Conservation (phyloP, 768 basidiomycete genomes). For the Trametes coccinea region DNA sequence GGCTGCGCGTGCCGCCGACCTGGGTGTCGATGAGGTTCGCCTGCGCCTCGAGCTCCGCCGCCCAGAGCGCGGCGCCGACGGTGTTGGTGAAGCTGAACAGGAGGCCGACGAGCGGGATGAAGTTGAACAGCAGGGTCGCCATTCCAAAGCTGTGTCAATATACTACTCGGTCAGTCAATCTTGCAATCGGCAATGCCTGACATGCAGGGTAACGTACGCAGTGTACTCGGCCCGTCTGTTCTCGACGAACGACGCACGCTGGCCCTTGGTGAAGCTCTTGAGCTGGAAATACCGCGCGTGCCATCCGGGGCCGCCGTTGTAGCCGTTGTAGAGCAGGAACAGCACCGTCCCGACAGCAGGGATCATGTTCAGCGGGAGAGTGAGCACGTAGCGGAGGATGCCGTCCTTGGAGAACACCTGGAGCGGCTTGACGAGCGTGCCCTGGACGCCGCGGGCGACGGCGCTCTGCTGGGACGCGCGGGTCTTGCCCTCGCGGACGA, state of each 20-base stretch:
- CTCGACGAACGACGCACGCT: conserved; percentile 47
- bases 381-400: conserved; percentile 58
- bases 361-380: conserved; percentile 67
- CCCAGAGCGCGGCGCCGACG: conserved; percentile 75
- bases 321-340: conserved; percentile 58
- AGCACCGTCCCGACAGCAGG: conserved; percentile 64
- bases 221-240: conserved; percentile 60
- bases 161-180: too few species aligned
- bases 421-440: conserved; percentile 49
- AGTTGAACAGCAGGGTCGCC: conserved; percentile 55
- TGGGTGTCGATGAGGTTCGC: conserved; percentile 26
- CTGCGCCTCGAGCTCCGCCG: conserved; percentile 57
- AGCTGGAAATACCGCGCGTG: conserved; percentile 72
- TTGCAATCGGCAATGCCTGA: neutral
- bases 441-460: conserved; percentile 46
- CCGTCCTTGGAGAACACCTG: conserved; percentile 45
- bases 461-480: conserved; percentile 34
- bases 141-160: conserved; percentile 51
- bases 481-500: conserved; percentile 37
- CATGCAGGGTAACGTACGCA: conserved; percentile 43
- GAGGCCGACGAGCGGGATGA: conserved; percentile 61
- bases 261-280: conserved; percentile 49
- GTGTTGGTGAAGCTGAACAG: conserved; percentile 62
- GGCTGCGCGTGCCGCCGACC: neutral
- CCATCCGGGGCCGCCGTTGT: conserved; percentile 50